Evolutionary conservation across 2,329 filamentous ascomycete species (phyloP), one percentile per base, ranked within the genome.

Genomic region (Mollisiaceae sp.): DNA sequence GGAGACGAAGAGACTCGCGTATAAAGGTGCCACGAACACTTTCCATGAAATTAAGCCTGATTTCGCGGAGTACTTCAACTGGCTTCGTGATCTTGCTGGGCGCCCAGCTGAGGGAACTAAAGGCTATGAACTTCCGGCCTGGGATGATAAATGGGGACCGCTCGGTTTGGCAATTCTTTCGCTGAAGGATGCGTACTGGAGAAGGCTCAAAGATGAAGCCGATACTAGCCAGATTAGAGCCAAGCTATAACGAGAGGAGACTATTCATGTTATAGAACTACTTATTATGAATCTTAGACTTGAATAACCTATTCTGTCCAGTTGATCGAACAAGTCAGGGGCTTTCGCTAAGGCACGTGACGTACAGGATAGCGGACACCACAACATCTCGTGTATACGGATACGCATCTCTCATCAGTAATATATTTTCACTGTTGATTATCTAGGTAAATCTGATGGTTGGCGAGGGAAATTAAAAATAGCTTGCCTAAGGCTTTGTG

Each of bases 61-160:
- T 32, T 89, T 89, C 71, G 82, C 86, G 67, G 81, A 85, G 5
- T 90, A 89, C 70, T 89, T 90, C 69, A 85, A 89, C 71, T 77
- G 75, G 0, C 62, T 87, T 24, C 77, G 84, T 20, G 69, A 65
- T 20, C 66, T 87, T 14, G 81, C 84, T 2, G 83, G 84, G 0
- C 78, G 81, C 39, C 77, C 78, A 2, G 45, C 50, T 12, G 24
- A 57, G 14, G 63, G 57, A 0, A 72, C 69, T 0, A 78, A 69
- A 24, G 78, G 36, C 4, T 58, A 60, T 50, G 60, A 59, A 15
- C 39, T 69, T 18, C 67, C 67, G 4, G 14, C 39, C 8, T 69
- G 41, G 32, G 59, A 67, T 27, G 54, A 62, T 15, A 36, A 50
- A 12, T 69, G 67, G 67, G 39, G 38, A 27, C 22, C 20, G 8